phyloP scores from a whole-genome alignment of 176 grass and related monocot genomes.

The Themeda triandra region DNA sequence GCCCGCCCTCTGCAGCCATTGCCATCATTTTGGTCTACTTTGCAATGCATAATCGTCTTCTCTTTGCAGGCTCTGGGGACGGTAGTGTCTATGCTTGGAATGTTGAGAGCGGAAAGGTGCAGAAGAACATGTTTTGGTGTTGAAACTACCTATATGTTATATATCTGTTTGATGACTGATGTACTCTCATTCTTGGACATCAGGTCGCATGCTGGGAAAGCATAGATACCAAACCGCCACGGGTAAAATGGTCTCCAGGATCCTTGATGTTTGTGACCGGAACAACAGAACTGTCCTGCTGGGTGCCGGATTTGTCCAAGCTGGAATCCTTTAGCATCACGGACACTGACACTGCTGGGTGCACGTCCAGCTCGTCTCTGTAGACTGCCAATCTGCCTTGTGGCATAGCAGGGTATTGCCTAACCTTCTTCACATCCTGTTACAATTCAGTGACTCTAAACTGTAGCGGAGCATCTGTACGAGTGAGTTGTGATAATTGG shows the following conservation, averaged over 20 bases:
- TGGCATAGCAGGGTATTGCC: not conserved
- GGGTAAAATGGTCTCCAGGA: constrained; percentile 85
- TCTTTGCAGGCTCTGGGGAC: constrained; percentile 77
- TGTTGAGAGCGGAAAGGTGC: constrained; percentile 77
- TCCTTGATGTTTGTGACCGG: constrained; percentile 82
- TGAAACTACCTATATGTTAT: not conserved
- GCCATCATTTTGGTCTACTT: not conserved
- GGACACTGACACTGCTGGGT: not conserved
- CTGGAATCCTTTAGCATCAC: constrained; percentile 53
- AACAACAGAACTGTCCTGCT: constrained; percentile 90
- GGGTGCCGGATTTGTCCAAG: constrained; percentile 92
- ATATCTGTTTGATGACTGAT: not conserved
- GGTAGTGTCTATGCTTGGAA: constrained; percentile 96
- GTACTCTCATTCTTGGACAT: not conserved
- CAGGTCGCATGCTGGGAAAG: constrained; percentile 92
- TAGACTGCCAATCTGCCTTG: not conserved
- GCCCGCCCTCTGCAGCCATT: not conserved
- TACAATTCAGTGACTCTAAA: not conserved
- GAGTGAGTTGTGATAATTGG: not conserved
- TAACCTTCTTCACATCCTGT: not conserved
- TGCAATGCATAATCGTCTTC: not conserved
- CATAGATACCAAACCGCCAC: constrained; percentile 74
- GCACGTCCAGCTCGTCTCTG: not conserved
- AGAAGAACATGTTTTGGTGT: not conserved
- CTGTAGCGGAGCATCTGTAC: not conserved